A percentile compares a stretch with the other conserved stretches of the same genome.
phyloP scores from a whole-genome alignment of 805 yeast genomes.

The Cyberlindnera maclurae region DNA sequence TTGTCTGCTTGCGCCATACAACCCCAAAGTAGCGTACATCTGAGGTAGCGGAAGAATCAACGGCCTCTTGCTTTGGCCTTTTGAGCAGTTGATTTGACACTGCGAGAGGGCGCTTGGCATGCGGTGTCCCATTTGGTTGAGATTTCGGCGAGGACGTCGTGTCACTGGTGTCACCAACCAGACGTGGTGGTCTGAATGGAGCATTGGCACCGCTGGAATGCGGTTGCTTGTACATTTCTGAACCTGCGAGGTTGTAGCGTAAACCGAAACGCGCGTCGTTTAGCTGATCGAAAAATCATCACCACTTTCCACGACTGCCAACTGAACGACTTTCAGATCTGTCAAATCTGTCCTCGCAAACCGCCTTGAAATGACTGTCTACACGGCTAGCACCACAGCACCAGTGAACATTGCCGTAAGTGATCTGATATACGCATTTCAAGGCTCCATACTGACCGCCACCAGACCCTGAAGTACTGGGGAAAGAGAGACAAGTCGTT shows the following conservation, averaged over 20 bases:
- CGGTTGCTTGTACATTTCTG: constrained; percentile 8
- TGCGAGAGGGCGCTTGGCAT: background rate
- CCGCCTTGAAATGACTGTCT: constrained; percentile 38
- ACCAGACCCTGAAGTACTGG: constrained; percentile 90
- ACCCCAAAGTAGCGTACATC: constrained; percentile 17
- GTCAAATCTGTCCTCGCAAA: background rate
- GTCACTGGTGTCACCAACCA: constrained; percentile 1
- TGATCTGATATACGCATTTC: constrained; percentile 10
- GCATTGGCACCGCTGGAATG: constrained; percentile 4
- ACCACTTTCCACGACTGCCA: too few species aligned
- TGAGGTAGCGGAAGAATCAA: background rate
- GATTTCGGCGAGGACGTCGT: too few species aligned
- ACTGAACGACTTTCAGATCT: background rate
- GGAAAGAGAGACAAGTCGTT: constrained; percentile 89
- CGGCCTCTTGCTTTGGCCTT: background rate
- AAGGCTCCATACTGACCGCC: background rate
- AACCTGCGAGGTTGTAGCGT: background rate
- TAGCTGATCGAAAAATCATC: too few species aligned
- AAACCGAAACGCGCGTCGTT: background rate
- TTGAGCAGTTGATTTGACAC: too few species aligned
- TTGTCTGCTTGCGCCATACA: constrained; percentile 51
- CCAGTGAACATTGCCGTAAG: constrained; percentile 95
- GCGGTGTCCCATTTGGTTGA: background rate
- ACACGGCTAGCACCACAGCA: constrained; percentile 81
- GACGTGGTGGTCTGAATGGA: constrained; percentile 14